Evolutionary conservation across 2,329 filamentous ascomycete species (phyloP).

Genomic region (Diaporthe helianthi): DNA sequence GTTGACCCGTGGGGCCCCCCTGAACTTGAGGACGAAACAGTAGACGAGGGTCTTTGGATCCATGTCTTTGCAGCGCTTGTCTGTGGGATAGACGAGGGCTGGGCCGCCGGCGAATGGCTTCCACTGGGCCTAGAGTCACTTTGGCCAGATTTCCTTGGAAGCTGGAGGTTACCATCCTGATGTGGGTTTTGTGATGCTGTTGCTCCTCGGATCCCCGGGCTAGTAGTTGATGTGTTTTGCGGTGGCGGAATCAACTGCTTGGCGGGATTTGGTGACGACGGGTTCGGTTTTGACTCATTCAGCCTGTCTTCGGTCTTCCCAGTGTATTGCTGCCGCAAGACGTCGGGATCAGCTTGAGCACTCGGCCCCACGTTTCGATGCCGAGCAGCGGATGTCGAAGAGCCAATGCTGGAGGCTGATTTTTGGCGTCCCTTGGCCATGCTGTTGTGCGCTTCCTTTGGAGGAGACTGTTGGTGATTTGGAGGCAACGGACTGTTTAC

Average conservation of each 20-base stretch:
- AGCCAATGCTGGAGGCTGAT: neutral
- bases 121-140: neutral
- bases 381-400: neutral
- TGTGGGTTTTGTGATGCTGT: neutral
- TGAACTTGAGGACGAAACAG: neutral
- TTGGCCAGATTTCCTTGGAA: neutral
- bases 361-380: neutral
- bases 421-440: neutral
- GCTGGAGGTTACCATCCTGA: neutral
- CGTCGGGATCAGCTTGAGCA: neutral
- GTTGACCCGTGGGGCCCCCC: neutral
- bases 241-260: neutral
- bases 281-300: neutral
- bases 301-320: neutral
- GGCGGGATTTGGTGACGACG: neutral
- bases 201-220: neutral
- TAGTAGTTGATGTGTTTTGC: neutral
- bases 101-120: neutral
- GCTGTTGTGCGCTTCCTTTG: neutral
- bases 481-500: neutral
- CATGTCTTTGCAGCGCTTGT: neutral
- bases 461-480: neutral
- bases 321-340: neutral
- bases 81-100: neutral
- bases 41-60: neutral